A percentile compares a stretch with the other conserved stretches of the same genome.
These are phyloP conservation scores for Populus euphratica DNA, from an alignment of 345 rosid genomes.

Conservation along the genomic window DNA sequence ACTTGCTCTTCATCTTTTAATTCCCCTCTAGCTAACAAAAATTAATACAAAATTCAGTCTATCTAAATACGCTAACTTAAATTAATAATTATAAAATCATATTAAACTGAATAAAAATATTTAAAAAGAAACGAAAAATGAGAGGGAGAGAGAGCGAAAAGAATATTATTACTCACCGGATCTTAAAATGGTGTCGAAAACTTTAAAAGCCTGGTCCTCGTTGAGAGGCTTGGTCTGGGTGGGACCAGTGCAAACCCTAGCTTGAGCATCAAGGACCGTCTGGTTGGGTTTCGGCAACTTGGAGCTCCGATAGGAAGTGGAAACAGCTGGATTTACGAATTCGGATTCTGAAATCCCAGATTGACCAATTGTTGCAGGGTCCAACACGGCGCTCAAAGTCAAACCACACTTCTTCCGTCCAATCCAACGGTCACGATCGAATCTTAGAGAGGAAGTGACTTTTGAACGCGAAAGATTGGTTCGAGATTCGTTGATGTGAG, in stretches of 20 bases:
- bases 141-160: too few species aligned
- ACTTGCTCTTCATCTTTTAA: conserved; percentile 70
- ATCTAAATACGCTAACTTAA: too few species aligned
- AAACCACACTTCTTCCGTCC: conserved; percentile 29
- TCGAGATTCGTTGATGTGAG: conserved; percentile 23
- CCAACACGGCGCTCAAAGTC: conserved; percentile 37
- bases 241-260: conserved; percentile 97
- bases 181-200: conserved; percentile 67
- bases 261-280: conserved; percentile 88
- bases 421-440: conserved; percentile 22
- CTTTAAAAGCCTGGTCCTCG: conserved; percentile 72
- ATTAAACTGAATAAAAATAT: too few species aligned
- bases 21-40: conserved; percentile 60
- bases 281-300: conserved; percentile 65
- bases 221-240: conserved; percentile 73
- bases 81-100: background rate
- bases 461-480: background rate
- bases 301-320: conserved; percentile 66
- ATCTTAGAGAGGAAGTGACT: conserved; percentile 22
- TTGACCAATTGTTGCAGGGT: conserved; percentile 48
- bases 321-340: conserved; percentile 58
- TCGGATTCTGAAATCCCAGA: conserved; percentile 63
- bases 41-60: conserved; percentile 16
- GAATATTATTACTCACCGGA: conserved; percentile 43
- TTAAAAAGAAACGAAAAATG: background rate